Evolutionary conservation across 2,329 filamentous ascomycete genomes (phyloP), one percentile per base, ranked within the genome.

Genomic region (Fusarium protoensiforme): DNA sequence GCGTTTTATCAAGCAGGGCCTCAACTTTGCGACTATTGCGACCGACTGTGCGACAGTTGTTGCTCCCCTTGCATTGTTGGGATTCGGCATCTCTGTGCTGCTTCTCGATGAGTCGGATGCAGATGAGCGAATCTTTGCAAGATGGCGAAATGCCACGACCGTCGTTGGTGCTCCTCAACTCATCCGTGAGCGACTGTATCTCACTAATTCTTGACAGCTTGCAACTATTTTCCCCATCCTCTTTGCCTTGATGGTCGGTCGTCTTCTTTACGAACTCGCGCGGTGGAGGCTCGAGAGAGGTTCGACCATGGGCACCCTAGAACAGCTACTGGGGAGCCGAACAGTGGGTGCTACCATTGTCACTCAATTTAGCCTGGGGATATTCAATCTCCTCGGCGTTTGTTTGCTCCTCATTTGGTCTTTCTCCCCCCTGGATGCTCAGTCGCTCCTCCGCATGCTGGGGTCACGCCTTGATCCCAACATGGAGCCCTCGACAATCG

Each of bases 111-210:
- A 27, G 7, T 27, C 24, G 9, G 22, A 27, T 6, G 22, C 43
- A 18, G 14, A 27, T 24, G 22, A 24, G 22, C 22, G 10, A 10
- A 27, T 27, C 22, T 27, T 48, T 0, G 5, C 14, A 16, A 48
- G 43, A 48, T 48, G 43, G 22, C 13, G 14, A 9, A 46, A 46
- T 18, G 22, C 43, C 4, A 27, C 8, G 5, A 48, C 43, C 0
- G 43, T 48, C 14, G 43, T 48, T 1, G 22, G 43, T 27, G 2
- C 2, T 11, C 5, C 22, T 11, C 4, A 11, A 6, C 22, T 18
- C 16, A 1, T 3, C 22, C n/a, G 1, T 24, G 4, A 13, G 0
- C 22, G 7, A 24, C 1, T 20, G 11, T 41, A 16, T 18, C 7
- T 24, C 1, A 27, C 4, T 6, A 2, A 9, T 2, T 1, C 11